Base-by-base conservation (phyloP, 495 filamentous ascomycete species). In the Niebla homalea region DNA sequence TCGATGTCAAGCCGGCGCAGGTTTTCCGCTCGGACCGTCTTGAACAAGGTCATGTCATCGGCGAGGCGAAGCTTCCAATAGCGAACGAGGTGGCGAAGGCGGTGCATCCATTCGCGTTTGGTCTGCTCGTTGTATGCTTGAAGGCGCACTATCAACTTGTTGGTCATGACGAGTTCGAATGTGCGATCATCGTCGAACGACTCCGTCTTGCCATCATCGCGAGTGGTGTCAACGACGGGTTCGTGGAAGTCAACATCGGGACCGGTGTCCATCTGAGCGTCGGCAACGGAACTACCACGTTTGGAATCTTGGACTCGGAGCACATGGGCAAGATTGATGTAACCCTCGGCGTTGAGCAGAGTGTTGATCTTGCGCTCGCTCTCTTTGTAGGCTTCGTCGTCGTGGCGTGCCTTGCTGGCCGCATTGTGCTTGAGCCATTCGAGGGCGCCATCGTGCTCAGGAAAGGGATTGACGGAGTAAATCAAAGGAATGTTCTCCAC, bases 51-150 rank as follows among this genome's bases (percentile, higher is more conserved):
- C 38, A 77, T 68, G 60, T 87, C 83, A 16, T 69, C 68, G 19
- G 65, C 65, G 15, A 66, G 64, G 45, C 83, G 75, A n/a, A 59
- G 57, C 46, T 72, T 79, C 83, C 83, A 87, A 64, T 86, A 87
- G 23, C 67, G 72, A 14, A 79, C 72, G 18, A 87, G 62, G 11
- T 69, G 65, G 16, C 66, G 69, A 2, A 87, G 66, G 19, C 81
- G 71, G 23, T 67, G 70, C 22, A 83, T 74, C 83, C 83, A 87
- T 62, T 84, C 76, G 35, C 74, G 68, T 47, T 78, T 74, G 1
- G 81, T 77, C 4, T 49, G 54, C 22, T 64, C 57, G 59, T 82
- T 72, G 61, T 76, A 79, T 3, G 81, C 75, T 58, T 84, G 82
- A n/a, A 87, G 67, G 16, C 80, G 77, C 36, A 85, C 64, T 18